Evolutionary conservation across 495 filamentous ascomycete genomes (phyloP).

Genomic region (Neurospora sp.): DNA sequence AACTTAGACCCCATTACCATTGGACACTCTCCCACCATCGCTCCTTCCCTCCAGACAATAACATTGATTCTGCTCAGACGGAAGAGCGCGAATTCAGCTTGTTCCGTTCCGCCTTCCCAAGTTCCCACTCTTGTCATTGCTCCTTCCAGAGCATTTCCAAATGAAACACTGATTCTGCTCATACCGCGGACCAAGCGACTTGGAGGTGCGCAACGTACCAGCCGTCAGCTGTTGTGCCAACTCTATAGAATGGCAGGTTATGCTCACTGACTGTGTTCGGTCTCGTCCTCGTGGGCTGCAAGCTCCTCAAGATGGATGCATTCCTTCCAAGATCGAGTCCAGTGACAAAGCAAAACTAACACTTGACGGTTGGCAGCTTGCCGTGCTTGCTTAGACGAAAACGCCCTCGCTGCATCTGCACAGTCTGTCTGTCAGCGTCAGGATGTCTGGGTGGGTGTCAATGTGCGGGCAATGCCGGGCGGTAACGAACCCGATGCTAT

Average conservation of each 20-base stretch:
- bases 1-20: too few species aligned
- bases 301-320: background rate
- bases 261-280: background rate
- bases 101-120: too few species aligned
- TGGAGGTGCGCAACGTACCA: too few species aligned
- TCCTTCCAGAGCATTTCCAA: too few species aligned
- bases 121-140: too few species aligned
- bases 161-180: too few species aligned
- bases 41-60: too few species aligned
- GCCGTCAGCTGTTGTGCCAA: too few species aligned
- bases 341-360: background rate
- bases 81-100: too few species aligned
- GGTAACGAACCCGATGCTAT: background rate
- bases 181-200: too few species aligned
- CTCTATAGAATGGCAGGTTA: background rate
- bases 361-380: background rate
- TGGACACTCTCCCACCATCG: too few species aligned
- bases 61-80: too few species aligned
- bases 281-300: background rate
- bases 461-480: background rate
- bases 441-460: background rate
- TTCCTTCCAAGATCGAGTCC: background rate
- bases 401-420: background rate
- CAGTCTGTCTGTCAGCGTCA: background rate
- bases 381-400: background rate